These are phyloP conservation scores for Chenopodium berlandieri DNA, from an alignment of 148 eudicot genomes.

Conservation along the genomic window DNA sequence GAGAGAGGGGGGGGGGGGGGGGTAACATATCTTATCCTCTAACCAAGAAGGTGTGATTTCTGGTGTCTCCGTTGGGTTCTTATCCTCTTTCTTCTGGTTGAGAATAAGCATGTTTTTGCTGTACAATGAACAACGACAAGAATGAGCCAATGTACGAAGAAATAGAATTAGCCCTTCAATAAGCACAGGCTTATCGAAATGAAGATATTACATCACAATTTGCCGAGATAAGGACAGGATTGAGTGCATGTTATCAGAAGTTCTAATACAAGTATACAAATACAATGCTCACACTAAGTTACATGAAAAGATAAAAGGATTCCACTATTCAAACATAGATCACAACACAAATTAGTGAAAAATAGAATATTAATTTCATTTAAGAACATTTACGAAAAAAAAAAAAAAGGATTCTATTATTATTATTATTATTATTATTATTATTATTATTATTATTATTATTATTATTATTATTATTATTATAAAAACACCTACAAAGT, in stretches of 20 bases:
- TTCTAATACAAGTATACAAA: no score
- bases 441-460: no score
- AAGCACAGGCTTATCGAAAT: conserved; percentile 4
- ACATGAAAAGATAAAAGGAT: neutral
- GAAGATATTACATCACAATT: neutral
- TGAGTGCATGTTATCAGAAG: neutral
- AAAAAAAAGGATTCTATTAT: no score
- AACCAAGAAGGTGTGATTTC: conserved; percentile 28
- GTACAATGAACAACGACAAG: conserved; percentile 21
- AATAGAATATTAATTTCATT: no score
- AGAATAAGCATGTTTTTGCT: conserved; percentile 19
- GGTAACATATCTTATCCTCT: conserved; percentile 37
- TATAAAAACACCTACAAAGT: no score
- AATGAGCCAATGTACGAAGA: conserved; percentile 8
- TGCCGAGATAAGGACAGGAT: neutral
- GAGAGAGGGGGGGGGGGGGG: neutral
- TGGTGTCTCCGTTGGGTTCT: conserved; percentile 23
- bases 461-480: no score
- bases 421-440: no score
- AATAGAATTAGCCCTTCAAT: neutral
- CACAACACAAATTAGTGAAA: no score
- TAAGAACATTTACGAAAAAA: no score
- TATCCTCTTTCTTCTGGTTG: conserved; percentile 33
- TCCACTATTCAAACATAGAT: no score
- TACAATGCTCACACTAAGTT: neutral